phyloP scores from a whole-genome alignment of 768 basidiomycete genomes.

The Russula brevipes region DNA sequence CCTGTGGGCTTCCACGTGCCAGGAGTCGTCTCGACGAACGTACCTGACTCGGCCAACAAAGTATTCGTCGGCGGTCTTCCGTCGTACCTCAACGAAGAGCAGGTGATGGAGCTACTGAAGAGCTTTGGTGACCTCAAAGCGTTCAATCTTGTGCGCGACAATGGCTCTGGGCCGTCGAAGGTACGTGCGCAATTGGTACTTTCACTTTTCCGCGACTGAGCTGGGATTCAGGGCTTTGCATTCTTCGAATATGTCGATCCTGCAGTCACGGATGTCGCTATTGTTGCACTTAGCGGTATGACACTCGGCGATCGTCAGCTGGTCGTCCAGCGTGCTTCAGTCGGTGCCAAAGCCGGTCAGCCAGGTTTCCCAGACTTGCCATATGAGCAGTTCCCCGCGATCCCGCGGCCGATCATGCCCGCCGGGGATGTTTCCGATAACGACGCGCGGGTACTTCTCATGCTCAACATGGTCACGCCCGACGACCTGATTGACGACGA shows the following conservation, averaged over 20 bases:
- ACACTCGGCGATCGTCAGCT: slow-evolving; percentile 93
- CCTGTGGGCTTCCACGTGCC: slow-evolving; percentile 74
- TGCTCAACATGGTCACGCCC: slow-evolving; percentile 97
- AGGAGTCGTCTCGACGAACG: slow-evolving; percentile 93
- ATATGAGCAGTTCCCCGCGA: slow-evolving; percentile 75
- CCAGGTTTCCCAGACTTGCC: slow-evolving; percentile 60
- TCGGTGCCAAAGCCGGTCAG: slow-evolving; percentile 80
- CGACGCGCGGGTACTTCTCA: slow-evolving; percentile 77
- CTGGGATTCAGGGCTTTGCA: slow-evolving; percentile 75
- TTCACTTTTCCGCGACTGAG: not conserved
- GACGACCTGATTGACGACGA: slow-evolving; percentile 88
- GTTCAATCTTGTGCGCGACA: slow-evolving; percentile 97
- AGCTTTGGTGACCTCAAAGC: slow-evolving; percentile 96
- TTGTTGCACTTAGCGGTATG: slow-evolving; percentile 95
- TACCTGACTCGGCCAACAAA: slow-evolving; percentile 97
- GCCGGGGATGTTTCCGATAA: slow-evolving; percentile 58
- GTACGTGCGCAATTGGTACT: slow-evolving; percentile 36
- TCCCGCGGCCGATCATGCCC: slow-evolving; percentile 84
- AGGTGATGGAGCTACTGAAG: slow-evolving; percentile 96
- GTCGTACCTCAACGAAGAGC: slow-evolving; percentile 93
- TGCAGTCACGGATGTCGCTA: slow-evolving; percentile 87
- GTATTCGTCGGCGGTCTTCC: slow-evolving; percentile 96
- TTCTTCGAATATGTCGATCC: slow-evolving; percentile 98
- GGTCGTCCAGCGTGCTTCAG: slow-evolving; percentile 94
- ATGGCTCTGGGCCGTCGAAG: slow-evolving; percentile 83